Percentiles rank a stretch among this genome's conserved stretches.
Conservation (phyloP, 805 yeast species). For the Metschnikowia vanudenii region DNA sequence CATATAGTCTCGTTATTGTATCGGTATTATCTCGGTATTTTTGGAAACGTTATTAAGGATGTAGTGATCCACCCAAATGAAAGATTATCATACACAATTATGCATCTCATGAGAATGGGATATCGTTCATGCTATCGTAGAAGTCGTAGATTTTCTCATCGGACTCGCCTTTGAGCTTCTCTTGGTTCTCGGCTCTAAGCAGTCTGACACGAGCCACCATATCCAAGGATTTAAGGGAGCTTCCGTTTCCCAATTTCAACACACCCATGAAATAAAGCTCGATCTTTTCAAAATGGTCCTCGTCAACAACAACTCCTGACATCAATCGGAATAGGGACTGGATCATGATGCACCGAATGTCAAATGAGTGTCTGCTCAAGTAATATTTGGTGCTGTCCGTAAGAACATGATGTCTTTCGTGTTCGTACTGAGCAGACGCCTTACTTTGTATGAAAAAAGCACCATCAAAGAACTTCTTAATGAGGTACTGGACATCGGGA, state of each 20-base stretch:
- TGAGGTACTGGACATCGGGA: slow-evolving; percentile 27
- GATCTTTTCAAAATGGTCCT: slow-evolving; percentile 27
- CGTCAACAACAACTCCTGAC: slow-evolving; percentile 23
- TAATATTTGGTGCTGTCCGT: slow-evolving; percentile 29
- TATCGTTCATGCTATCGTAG: slow-evolving; percentile 15
- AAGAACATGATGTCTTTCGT: slow-evolving; percentile 18
- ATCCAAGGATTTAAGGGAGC: slow-evolving; percentile 27
- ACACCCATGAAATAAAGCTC: slow-evolving; percentile 33
- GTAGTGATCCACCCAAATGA: too few relatives aligned
- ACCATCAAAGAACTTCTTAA: slow-evolving; percentile 21
- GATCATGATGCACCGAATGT: slow-evolving; percentile 33
- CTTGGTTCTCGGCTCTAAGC: slow-evolving; percentile 5
- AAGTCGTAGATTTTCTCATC: slow-evolving; percentile 19
- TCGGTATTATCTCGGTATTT: too few relatives aligned
- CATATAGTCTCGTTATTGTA: too few relatives aligned
- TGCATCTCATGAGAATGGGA: slow-evolving; percentile 19
- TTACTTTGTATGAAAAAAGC: slow-evolving; percentile 27
- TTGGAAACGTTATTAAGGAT: too few relatives aligned
- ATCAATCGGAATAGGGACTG: slow-evolving; percentile 29
- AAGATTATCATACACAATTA: too few relatives aligned
- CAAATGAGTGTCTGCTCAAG: slow-evolving; percentile 26
- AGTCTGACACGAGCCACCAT: slow-evolving; percentile 14
- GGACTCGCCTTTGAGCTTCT: slow-evolving; percentile 1
- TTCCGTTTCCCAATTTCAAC: slow-evolving; percentile 34
- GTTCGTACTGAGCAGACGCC: slow-evolving; percentile 9